Conservation (phyloP, 257 asterid genomes). For the Pogostemon cablin region DNA sequence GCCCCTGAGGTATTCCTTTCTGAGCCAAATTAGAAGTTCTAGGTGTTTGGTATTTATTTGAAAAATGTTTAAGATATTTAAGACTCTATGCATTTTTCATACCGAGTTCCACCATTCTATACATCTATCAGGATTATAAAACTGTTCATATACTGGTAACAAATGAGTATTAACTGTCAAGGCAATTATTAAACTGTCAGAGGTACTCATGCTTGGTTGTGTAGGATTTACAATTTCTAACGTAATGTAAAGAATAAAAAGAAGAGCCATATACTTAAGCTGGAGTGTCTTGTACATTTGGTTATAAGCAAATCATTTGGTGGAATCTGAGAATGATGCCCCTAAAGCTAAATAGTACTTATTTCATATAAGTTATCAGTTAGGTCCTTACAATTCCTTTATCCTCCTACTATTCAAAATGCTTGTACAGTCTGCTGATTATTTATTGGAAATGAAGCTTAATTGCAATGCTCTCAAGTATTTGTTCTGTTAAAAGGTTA, state of each 20-base stretch:
- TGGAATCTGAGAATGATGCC: background rate
- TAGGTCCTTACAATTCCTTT: constrained; percentile 7
- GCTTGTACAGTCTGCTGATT: constrained; percentile 20
- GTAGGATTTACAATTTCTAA: background rate
- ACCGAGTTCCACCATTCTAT: background rate
- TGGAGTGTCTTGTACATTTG: background rate
- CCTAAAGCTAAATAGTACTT: constrained; percentile 10
- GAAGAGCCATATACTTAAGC: background rate
- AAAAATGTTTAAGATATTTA: background rate
- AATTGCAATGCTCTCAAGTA: constrained; percentile 27
- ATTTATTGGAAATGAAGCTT: constrained; percentile 13
- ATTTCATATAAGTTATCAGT: background rate
- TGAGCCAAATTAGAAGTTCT: constrained; percentile 27
- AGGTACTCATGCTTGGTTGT: constrained; percentile 21
- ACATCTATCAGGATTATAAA: background rate
- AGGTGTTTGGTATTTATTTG: background rate
- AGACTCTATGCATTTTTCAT: constrained; percentile 9
- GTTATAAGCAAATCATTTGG: background rate
- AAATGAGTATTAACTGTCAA: background rate
- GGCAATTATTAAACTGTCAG: background rate
- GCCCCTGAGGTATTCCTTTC: constrained; percentile 87
- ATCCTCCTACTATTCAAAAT: background rate
- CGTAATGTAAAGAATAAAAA: background rate
- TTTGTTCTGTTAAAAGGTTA: constrained; percentile 64
- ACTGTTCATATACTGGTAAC: background rate